Base-by-base conservation (phyloP, 129 eudicot genomes). In the sunflower (Helianthus annuus) region DNA sequence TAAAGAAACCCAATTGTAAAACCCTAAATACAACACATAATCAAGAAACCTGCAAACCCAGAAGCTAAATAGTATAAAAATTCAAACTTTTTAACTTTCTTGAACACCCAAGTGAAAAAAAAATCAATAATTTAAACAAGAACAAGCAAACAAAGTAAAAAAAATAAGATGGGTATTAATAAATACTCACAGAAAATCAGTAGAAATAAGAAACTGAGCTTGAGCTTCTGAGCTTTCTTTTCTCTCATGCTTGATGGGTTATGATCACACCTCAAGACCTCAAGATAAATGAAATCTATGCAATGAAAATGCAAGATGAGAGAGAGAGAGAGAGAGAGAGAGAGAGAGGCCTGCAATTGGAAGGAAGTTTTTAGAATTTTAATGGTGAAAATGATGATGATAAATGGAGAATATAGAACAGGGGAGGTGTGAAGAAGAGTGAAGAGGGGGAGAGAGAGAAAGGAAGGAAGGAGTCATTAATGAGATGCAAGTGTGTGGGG, bases 401-500 rank as follows among this genome's bases (percentile, higher is more conserved):
- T 80, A 51, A 70, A 27, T 15, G 68, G 44, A 40, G 67, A 76
- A 70, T 59, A 79, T 68, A 76, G 76, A 79, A 81, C 76, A 75
- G 77, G 38, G 83, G 64, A 63, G 70, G 70, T 66, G 79, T 58
- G 59, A 48, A 34, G 59, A 48, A 34, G 72, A 66, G 58, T 59
- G 86, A 48, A 71, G 61, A 63, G 62, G 71, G 74, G 57, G 66
- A 70, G 68, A 42, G 80, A 57, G 79, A 61, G 32, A 27, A n/a
- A n/a, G 32, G 1, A 27, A 27, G 32, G 32, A 27, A 27, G 83
- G 17, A 72, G 91, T 81, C 88, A 87, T 90, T 76, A 90, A 87
- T 87, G 93, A 89, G 92, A 68, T 77, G 82, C 70, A 74, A 77
- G 84, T 76, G 83, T 62, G 96, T 89, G 86, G 92, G 96, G 92